Conservation (phyloP, 495 filamentous ascomycete genomes). For the Penicillium crystallinum region DNA sequence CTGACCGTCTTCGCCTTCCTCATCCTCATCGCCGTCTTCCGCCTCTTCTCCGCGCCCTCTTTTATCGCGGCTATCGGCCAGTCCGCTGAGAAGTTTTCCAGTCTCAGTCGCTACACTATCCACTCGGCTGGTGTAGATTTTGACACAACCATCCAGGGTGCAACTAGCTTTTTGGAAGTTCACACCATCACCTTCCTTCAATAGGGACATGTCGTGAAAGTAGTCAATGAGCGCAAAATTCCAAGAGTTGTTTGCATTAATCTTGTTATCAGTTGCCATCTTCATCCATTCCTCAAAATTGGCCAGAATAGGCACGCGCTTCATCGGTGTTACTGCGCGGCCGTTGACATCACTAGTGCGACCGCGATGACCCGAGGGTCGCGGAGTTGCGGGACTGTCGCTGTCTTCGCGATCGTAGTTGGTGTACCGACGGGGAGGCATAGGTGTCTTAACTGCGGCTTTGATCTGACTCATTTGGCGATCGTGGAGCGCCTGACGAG, state of each 20-base stretch:
- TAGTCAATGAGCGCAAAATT: constrained; percentile 99
- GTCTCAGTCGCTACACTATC: constrained; percentile 98
- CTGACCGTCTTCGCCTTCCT: constrained; percentile 75
- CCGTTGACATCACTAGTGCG: constrained; percentile 61
- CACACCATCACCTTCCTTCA: constrained; percentile 93
- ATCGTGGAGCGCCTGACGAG: constrained; percentile 81
- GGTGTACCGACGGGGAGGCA: constrained; percentile 58
- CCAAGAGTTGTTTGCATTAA: constrained; percentile 98
- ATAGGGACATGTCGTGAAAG: constrained; percentile 97
- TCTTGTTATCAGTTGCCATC: constrained; percentile 99
- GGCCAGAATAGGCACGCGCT: constrained; percentile 88
- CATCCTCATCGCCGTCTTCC: constrained; percentile 64
- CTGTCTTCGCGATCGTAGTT: constrained; percentile 58
- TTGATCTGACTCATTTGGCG: constrained; percentile 88
- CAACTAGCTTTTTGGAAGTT: constrained; percentile 99
- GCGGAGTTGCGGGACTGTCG: constrained; percentile 63
- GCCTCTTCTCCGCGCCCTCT: constrained; percentile 62
- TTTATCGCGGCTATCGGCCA: constrained; percentile 84
- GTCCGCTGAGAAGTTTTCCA: constrained; percentile 86
- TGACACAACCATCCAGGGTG: constrained; percentile 96
- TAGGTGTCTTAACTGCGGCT: constrained; percentile 79
- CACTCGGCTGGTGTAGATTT: constrained; percentile 97
- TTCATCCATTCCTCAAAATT: constrained; percentile 99
- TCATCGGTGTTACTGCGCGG: constrained; percentile 85
- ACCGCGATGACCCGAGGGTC: constrained; percentile 42